Evolutionary conservation across 2,329 filamentous ascomycete species (phyloP).

Genomic region (Macrophomina phaseolina): DNA sequence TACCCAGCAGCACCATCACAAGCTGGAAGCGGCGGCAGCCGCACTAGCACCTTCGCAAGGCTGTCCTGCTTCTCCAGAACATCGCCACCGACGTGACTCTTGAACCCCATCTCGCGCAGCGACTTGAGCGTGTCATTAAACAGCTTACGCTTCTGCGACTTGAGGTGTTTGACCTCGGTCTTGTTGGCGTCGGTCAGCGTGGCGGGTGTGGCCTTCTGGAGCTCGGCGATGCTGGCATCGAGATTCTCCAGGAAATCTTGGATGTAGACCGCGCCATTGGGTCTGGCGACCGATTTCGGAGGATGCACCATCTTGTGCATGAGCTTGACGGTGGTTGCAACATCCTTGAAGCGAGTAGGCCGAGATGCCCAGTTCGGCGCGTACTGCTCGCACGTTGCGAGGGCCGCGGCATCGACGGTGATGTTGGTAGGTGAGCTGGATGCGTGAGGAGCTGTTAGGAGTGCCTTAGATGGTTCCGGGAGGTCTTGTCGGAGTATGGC

Average conservation of each 20-base stretch:
- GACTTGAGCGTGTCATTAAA: conserved; percentile 87
- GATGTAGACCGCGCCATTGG: conserved; percentile 64
- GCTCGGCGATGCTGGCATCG: conserved; percentile 69
- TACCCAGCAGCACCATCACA: not conserved
- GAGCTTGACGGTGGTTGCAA: conserved; percentile 70
- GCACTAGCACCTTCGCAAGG: conserved; percentile 71
- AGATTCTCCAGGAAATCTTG: conserved; percentile 73
- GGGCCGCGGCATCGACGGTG: conserved; percentile 29
- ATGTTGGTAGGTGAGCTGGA: conserved; percentile 23
- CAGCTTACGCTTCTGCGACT: conserved; percentile 85
- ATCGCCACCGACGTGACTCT: conserved; percentile 77
- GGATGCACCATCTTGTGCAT: conserved; percentile 71
- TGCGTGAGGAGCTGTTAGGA: not conserved
- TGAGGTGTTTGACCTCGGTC: conserved; percentile 82
- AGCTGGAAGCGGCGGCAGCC: conserved; percentile 47
- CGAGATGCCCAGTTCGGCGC: conserved; percentile 45
- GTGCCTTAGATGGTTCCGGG: not conserved
- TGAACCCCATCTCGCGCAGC: conserved; percentile 87
- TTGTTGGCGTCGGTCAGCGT: conserved; percentile 88
- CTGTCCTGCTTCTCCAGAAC: conserved; percentile 76
- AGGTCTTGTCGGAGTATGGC: conserved; percentile 51
- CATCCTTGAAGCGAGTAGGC: conserved; percentile 73
- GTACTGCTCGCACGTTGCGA: conserved; percentile 34
- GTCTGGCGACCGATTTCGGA: conserved; percentile 45
- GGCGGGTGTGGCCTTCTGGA: conserved; percentile 82